These are phyloP conservation scores for Fusarium hainanense DNA, from an alignment of 2,329 filamentous ascomycete species.

Conservation along the genomic window DNA sequence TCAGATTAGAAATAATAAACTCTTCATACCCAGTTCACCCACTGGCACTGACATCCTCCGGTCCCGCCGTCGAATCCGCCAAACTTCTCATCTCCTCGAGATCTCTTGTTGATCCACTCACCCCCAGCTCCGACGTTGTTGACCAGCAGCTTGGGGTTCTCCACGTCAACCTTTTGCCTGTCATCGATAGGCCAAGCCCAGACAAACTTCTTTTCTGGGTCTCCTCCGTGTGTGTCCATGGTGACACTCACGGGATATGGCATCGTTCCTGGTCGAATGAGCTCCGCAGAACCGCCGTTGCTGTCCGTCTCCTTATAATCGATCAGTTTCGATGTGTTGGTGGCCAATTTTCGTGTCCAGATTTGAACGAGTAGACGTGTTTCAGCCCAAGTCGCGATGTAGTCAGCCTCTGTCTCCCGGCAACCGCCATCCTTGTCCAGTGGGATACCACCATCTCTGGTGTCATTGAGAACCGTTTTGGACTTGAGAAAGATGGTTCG, in stretches of 20 bases:
- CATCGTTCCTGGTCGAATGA: conserved; percentile 66
- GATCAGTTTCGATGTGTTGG: conserved; percentile 56
- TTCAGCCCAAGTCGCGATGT: conserved; percentile 68
- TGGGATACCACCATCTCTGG: conserved; percentile 54
- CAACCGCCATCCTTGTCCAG: conserved; percentile 67
- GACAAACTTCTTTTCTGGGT: conserved; percentile 62
- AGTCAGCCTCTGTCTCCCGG: conserved; percentile 63
- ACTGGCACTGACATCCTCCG: conserved; percentile 71
- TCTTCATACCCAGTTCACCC: conserved; percentile 62
- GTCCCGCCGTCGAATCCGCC: conserved; percentile 73
- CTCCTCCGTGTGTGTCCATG: conserved; percentile 71
- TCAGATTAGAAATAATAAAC: conserved; percentile 18
- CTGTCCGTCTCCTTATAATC: conserved; percentile 45
- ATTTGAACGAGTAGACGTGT: conserved; percentile 73
- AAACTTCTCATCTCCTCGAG: conserved; percentile 56
- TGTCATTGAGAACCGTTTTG: conserved; percentile 59
- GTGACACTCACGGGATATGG: conserved; percentile 72
- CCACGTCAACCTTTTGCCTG: conserved; percentile 57
- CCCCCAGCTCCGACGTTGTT: conserved; percentile 65
- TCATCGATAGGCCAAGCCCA: conserved; percentile 65
- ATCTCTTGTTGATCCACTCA: conserved; percentile 63
- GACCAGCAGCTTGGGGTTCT: conserved; percentile 57
- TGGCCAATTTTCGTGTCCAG: conserved; percentile 65
- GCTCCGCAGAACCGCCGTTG: conserved; percentile 45
- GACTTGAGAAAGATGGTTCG: conserved; percentile 85